Percentiles rank a stretch among this genome's conserved stretches.
Evolutionary conservation across 2,329 filamentous ascomycete species (phyloP).

Genomic region (Lachnellula hyalina): DNA sequence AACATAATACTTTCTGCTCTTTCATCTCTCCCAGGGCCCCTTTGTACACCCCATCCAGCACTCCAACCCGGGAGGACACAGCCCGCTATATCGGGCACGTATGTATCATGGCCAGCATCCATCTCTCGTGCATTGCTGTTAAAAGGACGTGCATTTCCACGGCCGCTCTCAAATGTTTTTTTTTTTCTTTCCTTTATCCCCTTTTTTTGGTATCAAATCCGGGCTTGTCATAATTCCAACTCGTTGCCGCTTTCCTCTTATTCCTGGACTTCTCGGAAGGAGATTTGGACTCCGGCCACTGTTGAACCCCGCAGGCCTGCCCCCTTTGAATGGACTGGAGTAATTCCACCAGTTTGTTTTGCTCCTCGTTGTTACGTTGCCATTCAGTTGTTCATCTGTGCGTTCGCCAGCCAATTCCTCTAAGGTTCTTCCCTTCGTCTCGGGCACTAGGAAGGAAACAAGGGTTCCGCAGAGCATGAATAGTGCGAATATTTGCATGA

Average conservation of each 20-base stretch:
- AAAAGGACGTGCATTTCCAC: constrained; percentile 10
- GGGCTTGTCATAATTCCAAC: constrained; percentile 26
- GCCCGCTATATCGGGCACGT: constrained; percentile 5
- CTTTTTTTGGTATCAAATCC: constrained; percentile 15
- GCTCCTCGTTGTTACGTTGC: not conserved
- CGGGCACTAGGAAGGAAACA: constrained; percentile 67
- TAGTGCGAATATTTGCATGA: constrained; percentile 72
- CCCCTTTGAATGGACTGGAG: constrained; percentile 19
- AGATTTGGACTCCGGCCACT: constrained; percentile 10
- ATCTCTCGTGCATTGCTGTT: constrained; percentile 9
- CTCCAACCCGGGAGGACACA: constrained; percentile 23
- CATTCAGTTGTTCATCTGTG: constrained; percentile 3
- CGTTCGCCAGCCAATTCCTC: constrained; percentile 63
- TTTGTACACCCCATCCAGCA: constrained; percentile 25
- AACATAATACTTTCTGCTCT: constrained; percentile 25
- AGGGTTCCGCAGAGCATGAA: constrained; percentile 74
- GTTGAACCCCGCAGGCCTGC: constrained; percentile 21
- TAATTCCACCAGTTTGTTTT: constrained; percentile 5
- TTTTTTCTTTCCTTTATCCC: constrained; percentile 8
- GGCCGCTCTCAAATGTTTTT: constrained; percentile 9
- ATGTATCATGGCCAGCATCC: constrained; percentile 15
- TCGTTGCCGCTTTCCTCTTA: constrained; percentile 17
- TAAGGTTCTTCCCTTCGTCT: constrained; percentile 69
- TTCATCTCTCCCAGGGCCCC: constrained; percentile 6
- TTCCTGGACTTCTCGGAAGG: constrained; percentile 14